phyloP scores from a whole-genome alignment of 306 rosid species.

The Nissolia schottii region DNA sequence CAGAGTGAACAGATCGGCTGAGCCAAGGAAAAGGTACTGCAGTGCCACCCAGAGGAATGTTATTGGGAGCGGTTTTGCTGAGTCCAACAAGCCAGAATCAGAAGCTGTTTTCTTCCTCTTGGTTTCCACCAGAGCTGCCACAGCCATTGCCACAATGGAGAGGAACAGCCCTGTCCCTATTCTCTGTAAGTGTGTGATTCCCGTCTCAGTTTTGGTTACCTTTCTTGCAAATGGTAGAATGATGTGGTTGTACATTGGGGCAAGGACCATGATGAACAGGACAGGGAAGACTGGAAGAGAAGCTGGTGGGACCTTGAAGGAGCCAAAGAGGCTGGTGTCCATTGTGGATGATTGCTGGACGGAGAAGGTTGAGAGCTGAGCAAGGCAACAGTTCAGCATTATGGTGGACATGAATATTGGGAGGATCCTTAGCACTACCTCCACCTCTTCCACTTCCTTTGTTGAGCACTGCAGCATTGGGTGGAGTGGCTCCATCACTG shows the following conservation, averaged over 20 bases:
- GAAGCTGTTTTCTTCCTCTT: conserved; percentile 57
- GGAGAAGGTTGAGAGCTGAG: conserved; percentile 83
- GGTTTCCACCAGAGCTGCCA: conserved; percentile 74
- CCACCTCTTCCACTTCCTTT: conserved; percentile 68
- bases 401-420: conserved; percentile 72
- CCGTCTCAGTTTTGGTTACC: conserved; percentile 53
- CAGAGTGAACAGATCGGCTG: conserved; percentile 74
- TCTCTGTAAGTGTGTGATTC: conserved; percentile 59
- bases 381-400: conserved; percentile 76
- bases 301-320: conserved; percentile 77
- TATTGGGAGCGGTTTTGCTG: conserved; percentile 50
- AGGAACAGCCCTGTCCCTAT: conserved; percentile 65
- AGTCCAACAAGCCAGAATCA: conserved; percentile 28
- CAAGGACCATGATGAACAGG: conserved; percentile 66
- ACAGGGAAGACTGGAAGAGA: conserved; percentile 74
- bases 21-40: conserved; percentile 69
- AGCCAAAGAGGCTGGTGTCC: conserved; percentile 61
- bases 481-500: conserved; percentile 38
- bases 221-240: conserved; percentile 56
- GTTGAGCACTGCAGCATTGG: conserved; percentile 46
- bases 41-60: conserved; percentile 70
- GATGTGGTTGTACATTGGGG: conserved; percentile 57
- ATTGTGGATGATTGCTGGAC: conserved; percentile 82
- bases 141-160: conserved; percentile 71
- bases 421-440: conserved; percentile 47